These are phyloP conservation scores for Zymoseptoria brevis DNA, from an alignment of 2,329 filamentous ascomycete species.

Conservation along the genomic window DNA sequence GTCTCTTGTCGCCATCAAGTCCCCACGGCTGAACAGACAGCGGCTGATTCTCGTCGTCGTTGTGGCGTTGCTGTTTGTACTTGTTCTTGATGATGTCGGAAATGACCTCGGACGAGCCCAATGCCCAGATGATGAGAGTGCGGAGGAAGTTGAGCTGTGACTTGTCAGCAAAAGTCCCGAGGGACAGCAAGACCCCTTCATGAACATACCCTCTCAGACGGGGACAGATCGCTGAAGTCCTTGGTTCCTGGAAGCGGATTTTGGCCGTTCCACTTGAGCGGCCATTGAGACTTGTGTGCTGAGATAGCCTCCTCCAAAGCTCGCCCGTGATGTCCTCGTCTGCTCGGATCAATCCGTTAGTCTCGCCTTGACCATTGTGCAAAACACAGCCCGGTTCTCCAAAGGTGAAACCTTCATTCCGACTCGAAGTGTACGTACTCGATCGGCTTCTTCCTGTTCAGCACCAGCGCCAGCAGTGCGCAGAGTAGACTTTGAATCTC, in stretches of 20 bases:
- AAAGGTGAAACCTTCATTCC: background rate
- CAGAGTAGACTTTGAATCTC: slow-evolving; percentile 84
- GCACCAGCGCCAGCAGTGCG: slow-evolving; percentile 73
- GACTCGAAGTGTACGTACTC: slow-evolving; percentile 60
- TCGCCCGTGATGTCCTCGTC: slow-evolving; percentile 83
- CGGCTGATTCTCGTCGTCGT: slow-evolving; percentile 71
- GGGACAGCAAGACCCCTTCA: background rate
- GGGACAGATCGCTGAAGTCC: slow-evolving; percentile 74
- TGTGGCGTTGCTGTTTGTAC: slow-evolving; percentile 81
- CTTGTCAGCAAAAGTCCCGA: slow-evolving; percentile 15
- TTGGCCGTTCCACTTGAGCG: slow-evolving; percentile 68
- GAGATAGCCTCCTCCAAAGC: slow-evolving; percentile 89
- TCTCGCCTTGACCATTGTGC: background rate
- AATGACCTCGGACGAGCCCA: slow-evolving; percentile 78
- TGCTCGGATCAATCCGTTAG: slow-evolving; percentile 39
- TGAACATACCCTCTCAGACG: slow-evolving; percentile 64
- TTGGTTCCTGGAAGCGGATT: slow-evolving; percentile 75
- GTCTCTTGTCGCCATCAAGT: slow-evolving; percentile 77
- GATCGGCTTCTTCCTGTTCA: slow-evolving; percentile 97
- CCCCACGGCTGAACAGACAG: slow-evolving; percentile 89
- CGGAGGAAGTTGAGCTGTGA: slow-evolving; percentile 71
- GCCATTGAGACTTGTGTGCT: slow-evolving; percentile 82
- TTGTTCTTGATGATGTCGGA: slow-evolving; percentile 74
- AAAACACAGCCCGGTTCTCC: background rate
- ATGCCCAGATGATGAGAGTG: slow-evolving; percentile 77